Evolutionary conservation across 169 alveolate genomes (phyloP), one percentile per base, ranked within the genome.

Genomic region (Plasmodium berghei): DNA sequence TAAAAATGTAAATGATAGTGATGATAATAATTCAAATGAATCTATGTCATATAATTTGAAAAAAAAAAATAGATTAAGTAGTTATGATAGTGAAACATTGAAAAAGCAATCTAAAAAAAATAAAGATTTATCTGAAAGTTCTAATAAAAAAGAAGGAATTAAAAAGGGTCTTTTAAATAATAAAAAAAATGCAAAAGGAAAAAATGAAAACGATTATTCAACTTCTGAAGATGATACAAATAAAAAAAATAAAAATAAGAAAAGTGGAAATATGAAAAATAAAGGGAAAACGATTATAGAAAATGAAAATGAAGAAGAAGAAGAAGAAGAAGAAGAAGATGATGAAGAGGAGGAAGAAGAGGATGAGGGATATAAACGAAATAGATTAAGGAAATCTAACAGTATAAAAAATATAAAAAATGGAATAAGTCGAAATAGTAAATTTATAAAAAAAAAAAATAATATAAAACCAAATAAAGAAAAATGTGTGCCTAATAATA

Each of bases 131-230:
- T 4, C n/a, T 5, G 75, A 69, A 16, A 16, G 6, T 24, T 14
- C n/a, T 0, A 45, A 1, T 9, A 70, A 22, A 16, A 70, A 70
- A 9, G 77, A 70, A 9, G 9, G 16, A n/a, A 10, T 48, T 14
- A 70, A 48, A 61, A 70, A 70, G 42, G 49, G 77, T 12, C 22
- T 61, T 49, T 5, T 40, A 18, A 20, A 67, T 40, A 55, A 26
- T 1, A 49, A 40, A 20, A 46, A 69, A 46, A 34, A 22, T 10
- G 24, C 10, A 3, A 46, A 45, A 40, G 73, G 34, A 10, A 40
- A 26, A 26, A 40, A 24, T 9, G 22, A 26, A 62, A 62, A 16
- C 16, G 28, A 62, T 9, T 6, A 34, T 34, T 34, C 42, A 3
- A 3, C 42, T 34, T 34, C 42, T 3, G 70, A 34, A 9, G 69